Base-by-base conservation (phyloP, 2,329 filamentous ascomycete genomes). In the Curvularia verruculosa region DNA sequence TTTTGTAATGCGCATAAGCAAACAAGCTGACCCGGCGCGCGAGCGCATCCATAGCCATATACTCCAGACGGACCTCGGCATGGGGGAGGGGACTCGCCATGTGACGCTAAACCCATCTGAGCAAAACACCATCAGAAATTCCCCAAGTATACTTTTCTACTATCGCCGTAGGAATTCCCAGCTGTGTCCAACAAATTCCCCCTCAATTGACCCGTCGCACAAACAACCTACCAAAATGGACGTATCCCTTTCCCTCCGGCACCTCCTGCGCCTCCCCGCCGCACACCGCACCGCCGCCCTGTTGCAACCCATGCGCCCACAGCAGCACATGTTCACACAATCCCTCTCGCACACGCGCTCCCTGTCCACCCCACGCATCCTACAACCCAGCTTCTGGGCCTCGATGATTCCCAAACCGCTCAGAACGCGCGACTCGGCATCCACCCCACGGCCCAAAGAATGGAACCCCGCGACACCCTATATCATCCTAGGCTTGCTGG, bases 401-500 rank as follows among this genome's bases (percentile, higher is more conserved):
- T 68, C 70, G n/a, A 65, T 78, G 59, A 61, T 78, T n/a, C 76
- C 76, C 3, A 70, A 64, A 34, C 67, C 70, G 10, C 54, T 76
- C 13, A 68, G 66, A 21, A 50, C 49, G 2, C 52, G 52, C 41
- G n/a, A n/a, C n/a, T n/a, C 36, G 53, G 13, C n/a, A 48, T 23
- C 36, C 52, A 15, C 54, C 67, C n/a, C 54, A 56, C 37, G 10
- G 26, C 19, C 70, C 3, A 71, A 75, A 63, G 74, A 73, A n/a
- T 79, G 78, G 75, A 81, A 81, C 19, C 83, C 92, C 23, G 83
- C 84, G 1, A 83, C 92, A 15, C 65, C 84, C 58, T 93, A 89
- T 77, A 86, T 94, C 56, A 71, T 85, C 56, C 74, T 87, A 2
- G 82, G 90, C 5, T 81, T 92, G 39, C 83, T 98, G 61, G 94